A percentile compares a stretch with the other conserved stretches of the same genome.
Evolutionary conservation across 495 filamentous ascomycete species (phyloP).

Genomic region (Aspergillus ostianus): DNA sequence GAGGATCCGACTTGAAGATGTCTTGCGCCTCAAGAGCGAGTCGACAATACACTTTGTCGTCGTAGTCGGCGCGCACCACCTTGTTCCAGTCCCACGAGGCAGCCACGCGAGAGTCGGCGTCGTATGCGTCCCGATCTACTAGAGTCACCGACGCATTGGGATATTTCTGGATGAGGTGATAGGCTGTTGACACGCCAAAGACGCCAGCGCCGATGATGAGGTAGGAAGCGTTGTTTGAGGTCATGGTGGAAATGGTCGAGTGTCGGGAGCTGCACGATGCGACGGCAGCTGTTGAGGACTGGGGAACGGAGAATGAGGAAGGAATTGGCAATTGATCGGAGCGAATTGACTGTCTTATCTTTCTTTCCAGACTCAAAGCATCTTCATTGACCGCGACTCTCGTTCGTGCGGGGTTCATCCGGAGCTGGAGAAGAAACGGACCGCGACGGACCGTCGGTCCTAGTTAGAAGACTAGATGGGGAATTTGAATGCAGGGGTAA

Average conservation of each 20-base stretch:
- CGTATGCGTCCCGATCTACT: conserved; percentile 54
- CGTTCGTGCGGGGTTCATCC: conserved; percentile 4
- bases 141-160: conserved; percentile 53
- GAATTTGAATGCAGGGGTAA: neutral
- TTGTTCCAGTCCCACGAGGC: conserved; percentile 70
- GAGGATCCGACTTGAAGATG: conserved; percentile 50
- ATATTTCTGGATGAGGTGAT: conserved; percentile 52
- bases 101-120: conserved; percentile 40
- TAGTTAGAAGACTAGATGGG: neutral
- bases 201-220: conserved; percentile 64
- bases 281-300: neutral
- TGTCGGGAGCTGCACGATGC: neutral
- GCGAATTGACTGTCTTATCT: neutral
- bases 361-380: neutral
- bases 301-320: neutral
- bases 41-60: conserved; percentile 52
- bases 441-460: neutral
- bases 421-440: neutral
- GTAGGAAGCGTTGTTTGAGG: conserved; percentile 36
- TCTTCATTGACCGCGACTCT: neutral
- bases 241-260: neutral
- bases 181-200: conserved; percentile 65
- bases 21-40: conserved; percentile 57
- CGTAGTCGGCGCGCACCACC: conserved; percentile 65
- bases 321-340: neutral